Percentiles rank a stretch among this genome's conserved stretches.
phyloP scores from a whole-genome alignment of 495 filamentous ascomycete genomes.

The Penicillium bovifimosum region DNA sequence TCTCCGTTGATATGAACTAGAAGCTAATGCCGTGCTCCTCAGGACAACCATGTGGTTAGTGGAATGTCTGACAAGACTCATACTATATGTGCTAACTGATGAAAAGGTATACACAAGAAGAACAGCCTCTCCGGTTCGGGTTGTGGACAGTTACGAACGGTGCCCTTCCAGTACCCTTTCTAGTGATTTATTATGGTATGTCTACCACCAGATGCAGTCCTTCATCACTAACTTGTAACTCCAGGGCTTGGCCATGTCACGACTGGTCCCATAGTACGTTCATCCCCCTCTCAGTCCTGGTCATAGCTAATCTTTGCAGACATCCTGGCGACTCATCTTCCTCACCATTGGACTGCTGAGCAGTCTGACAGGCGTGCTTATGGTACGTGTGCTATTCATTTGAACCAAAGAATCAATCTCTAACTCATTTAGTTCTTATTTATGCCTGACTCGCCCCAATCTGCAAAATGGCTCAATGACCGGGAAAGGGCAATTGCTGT shows the following conservation, averaged over 20 bases:
- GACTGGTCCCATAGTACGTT: background rate
- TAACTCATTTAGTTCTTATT: background rate
- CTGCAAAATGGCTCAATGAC: background rate
- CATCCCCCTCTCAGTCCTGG: background rate
- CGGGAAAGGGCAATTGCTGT: background rate
- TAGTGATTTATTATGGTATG: background rate
- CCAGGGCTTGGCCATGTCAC: background rate
- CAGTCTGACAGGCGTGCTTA: background rate
- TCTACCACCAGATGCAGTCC: background rate
- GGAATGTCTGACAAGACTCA: background rate
- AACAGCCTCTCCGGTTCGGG: background rate
- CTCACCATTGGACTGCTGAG: background rate
- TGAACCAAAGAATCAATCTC: background rate
- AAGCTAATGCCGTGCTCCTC: background rate
- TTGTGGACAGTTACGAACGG: background rate
- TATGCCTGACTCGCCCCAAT: background rate
- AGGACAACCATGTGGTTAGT: background rate
- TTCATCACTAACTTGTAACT: background rate
- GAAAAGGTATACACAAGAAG: background rate
- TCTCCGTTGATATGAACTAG: background rate
- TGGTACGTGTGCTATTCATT: background rate
- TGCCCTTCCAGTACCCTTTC: background rate
- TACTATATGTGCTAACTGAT: background rate
- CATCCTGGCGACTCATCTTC: background rate
- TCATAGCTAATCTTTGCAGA: background rate